Evolutionary conservation across 805 yeast genomes (phyloP).

Genomic region (Candida tammaniensis): DNA sequence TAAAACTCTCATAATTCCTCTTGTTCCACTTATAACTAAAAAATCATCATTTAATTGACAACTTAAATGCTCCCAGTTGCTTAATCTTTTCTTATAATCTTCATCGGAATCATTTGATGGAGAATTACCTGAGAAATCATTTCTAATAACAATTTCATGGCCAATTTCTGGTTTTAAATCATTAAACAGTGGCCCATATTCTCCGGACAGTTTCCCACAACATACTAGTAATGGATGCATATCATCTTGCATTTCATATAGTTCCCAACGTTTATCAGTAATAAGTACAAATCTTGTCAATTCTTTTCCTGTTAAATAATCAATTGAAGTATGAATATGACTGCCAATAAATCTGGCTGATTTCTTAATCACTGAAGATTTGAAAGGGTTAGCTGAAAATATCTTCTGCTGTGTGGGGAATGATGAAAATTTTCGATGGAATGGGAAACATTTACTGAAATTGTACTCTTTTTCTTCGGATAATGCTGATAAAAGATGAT

Average conservation of each 20-base stretch:
- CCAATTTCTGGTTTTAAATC: slow-evolving; percentile 25
- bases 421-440: slow-evolving; percentile 58
- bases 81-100: slow-evolving; percentile 32
- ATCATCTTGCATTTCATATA: slow-evolving; percentile 44
- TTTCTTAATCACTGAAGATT: slow-evolving; percentile 22
- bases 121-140: slow-evolving; percentile 22
- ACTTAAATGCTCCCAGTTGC: slow-evolving; percentile 57
- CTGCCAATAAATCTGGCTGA: slow-evolving; percentile 26
- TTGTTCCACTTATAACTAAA: slow-evolving; percentile 67
- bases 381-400: slow-evolving; percentile 19
- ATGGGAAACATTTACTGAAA: slow-evolving; percentile 80
- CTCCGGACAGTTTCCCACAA: slow-evolving; percentile 69
- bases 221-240: slow-evolving; percentile 53
- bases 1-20: slow-evolving; percentile 66
- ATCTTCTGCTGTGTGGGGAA: slow-evolving; percentile 55
- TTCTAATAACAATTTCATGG: slow-evolving; percentile 25
- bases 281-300: slow-evolving; percentile 63
- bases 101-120: slow-evolving; percentile 15
- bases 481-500: slow-evolving; percentile 15
- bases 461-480: slow-evolving; percentile 55
- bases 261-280: slow-evolving; percentile 70
- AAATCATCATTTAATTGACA: slow-evolving; percentile 59
- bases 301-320: slow-evolving; percentile 47
- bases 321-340: slow-evolving; percentile 28
- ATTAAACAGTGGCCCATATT: slow-evolving; percentile 54